Base-by-base conservation (phyloP, 2,329 filamentous ascomycete genomes). In the Alternaria sp. region DNA sequence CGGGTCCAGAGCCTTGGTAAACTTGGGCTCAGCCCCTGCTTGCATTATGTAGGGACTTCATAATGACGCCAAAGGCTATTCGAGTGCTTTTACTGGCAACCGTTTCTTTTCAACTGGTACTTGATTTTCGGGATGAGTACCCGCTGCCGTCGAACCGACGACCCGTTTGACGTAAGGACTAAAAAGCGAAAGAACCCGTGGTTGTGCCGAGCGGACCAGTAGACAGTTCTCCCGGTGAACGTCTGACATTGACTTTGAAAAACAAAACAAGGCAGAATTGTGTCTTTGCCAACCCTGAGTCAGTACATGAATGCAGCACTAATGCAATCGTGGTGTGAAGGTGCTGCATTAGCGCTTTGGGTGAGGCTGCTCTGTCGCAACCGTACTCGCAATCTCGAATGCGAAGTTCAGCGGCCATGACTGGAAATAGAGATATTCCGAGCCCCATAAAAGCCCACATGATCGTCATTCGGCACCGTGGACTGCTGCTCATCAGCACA, bases 261-360 rank as follows among this genome's bases (percentile, higher is more conserved):
- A 57, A 55, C 38, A 56, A 60, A 60, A 18, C 58, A 60, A 43
- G 46, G 46, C 53, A 45, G 40, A 32, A 48, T 54, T 51, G 12
- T 53, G 40, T 56, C 54, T 56, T 40, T 55, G 45, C 27, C 57
- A 56, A 54, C 43, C 61, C 43, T 27, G 57, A 45, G 41, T 49
- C 41, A 59, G 62, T 34, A 49, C 51, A 54, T 36, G 53, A 50
- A 54, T 30, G 56, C 52, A 22, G 45, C 57, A 57, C 49, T 62
- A 55, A 48, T 32, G 54, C 38, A 44, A 38, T 54, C 36, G 55
- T 66, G 57, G 64, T 61, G 61, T 58, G 53, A 58, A 50, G 55
- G 57, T 63, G 53, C 60, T 62, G 63, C 60, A 65, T 60, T 67
- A 67, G 65, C 56, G 57, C 53, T 54, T 45, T 58, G 56, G 57